Conservation (phyloP, 345 rosid species). For the Rhodamnia rubescens region DNA sequence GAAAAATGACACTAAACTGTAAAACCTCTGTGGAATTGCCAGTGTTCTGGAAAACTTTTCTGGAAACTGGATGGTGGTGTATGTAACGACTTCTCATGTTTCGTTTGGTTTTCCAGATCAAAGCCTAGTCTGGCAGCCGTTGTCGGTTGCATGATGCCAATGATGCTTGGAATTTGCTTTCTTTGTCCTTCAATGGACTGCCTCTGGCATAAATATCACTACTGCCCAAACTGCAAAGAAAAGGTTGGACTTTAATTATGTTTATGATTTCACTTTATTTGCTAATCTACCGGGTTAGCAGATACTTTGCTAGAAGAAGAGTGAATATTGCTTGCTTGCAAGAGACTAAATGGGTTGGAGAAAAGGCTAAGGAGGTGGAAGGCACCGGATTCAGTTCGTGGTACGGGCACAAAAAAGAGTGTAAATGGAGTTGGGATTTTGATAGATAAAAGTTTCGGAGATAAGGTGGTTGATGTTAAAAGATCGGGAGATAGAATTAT, state of each 20-base stretch:
- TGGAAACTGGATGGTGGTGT: neutral
- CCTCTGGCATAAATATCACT: slow-evolving; percentile 95
- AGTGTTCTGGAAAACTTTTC: neutral
- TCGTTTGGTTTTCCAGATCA: slow-evolving; percentile 35
- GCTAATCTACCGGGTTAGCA: neutral
- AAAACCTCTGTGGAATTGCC: neutral
- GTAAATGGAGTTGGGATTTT: too few species aligned
- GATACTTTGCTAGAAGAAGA: too few species aligned
- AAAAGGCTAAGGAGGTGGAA: too few species aligned
- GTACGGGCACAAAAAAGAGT: too few species aligned
- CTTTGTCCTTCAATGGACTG: slow-evolving; percentile 95
- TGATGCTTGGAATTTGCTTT: slow-evolving; percentile 85
- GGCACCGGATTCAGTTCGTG: too few species aligned
- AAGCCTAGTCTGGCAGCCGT: slow-evolving; percentile 84
- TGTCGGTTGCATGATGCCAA: slow-evolving; percentile 94
- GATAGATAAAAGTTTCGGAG: too few species aligned
- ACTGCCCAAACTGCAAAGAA: slow-evolving; percentile 70
- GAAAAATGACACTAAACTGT: neutral
- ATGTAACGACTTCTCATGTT: neutral
- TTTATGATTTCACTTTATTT: neutral
- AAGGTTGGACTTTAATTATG: slow-evolving; percentile 24
- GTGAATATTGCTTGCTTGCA: too few species aligned
- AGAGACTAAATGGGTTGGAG: too few species aligned
- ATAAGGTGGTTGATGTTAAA: too few species aligned
- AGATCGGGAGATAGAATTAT: too few species aligned